These are phyloP conservation scores for Stephanocyclus meneghinianus DNA, from an alignment of 352 stramenopile species.

Conservation along the genomic window DNA sequence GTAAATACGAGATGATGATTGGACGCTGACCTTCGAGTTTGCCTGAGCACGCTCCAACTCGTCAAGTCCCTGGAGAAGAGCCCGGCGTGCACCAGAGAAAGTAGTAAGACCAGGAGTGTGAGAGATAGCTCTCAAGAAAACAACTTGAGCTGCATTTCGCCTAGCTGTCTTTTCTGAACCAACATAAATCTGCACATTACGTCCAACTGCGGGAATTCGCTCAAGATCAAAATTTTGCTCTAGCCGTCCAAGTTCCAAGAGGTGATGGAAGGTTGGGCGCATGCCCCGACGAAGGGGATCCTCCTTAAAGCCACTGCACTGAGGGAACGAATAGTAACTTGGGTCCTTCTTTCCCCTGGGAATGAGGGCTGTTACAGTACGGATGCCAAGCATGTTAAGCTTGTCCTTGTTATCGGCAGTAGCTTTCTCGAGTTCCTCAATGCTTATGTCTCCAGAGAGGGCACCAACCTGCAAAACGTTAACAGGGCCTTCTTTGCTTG, in stretches of 20 bases:
- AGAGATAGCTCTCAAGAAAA: constrained; percentile 86
- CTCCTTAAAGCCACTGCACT: constrained; percentile 91
- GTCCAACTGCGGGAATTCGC: constrained; percentile 80
- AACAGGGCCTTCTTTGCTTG: constrained; percentile 57
- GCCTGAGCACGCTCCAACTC: constrained; percentile 95
- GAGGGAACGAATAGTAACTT: constrained; percentile 83
- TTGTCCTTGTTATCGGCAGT: constrained; percentile 59
- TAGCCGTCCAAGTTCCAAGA: constrained; percentile 95
- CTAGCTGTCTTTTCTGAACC: constrained; percentile 80
- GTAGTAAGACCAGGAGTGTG: constrained; percentile 88
- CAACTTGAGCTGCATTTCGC: constrained; percentile 74
- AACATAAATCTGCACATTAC: constrained; percentile 86
- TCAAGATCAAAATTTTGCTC: constrained; percentile 84
- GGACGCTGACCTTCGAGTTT: constrained; percentile 86
- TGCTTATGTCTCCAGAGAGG: constrained; percentile 41
- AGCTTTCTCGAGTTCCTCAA: constrained; percentile 60
- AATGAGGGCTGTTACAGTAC: constrained; percentile 81
- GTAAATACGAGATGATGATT: constrained; percentile 86
- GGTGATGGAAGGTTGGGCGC: constrained; percentile 96
- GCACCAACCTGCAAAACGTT: constrained; percentile 86
- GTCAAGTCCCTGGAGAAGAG: constrained; percentile 96
- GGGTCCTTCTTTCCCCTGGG: constrained; percentile 78
- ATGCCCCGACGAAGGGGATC: constrained; percentile 98
- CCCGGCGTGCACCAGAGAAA: constrained; percentile 90
- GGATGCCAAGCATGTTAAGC: constrained; percentile 79